A percentile compares a stretch with the other conserved stretches of the same genome.
Conservation (phyloP, 805 yeast genomes). For the Brettanomyces sp. region DNA sequence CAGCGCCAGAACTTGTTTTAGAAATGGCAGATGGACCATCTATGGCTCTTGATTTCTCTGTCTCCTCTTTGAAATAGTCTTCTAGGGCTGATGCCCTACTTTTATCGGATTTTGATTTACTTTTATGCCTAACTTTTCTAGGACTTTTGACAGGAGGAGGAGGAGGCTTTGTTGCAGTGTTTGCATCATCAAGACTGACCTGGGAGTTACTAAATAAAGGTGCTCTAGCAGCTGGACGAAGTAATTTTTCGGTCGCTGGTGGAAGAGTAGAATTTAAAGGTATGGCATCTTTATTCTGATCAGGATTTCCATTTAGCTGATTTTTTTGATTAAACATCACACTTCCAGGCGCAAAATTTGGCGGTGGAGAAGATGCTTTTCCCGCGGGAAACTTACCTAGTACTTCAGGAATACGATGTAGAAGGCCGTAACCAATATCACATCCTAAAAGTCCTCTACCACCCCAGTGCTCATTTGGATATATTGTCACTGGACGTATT, state of each 20-base stretch:
- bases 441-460: constrained; percentile 83
- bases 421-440: constrained; percentile 87
- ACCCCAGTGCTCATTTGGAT: constrained; percentile 68
- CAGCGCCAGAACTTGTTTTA: background rate
- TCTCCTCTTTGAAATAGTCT: constrained; percentile 33
- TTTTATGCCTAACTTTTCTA: constrained; percentile 4
- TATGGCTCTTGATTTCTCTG: constrained; percentile 29
- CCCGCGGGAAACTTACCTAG: constrained; percentile 10
- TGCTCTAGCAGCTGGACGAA: constrained; percentile 16
- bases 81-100: constrained; percentile 21
- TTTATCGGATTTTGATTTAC: constrained; percentile 3
- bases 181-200: background rate
- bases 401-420: constrained; percentile 66
- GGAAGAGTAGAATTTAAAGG: constrained; percentile 1
- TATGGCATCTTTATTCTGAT: no score
- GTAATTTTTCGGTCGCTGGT: constrained; percentile 8
- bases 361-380: background rate
- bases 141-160: constrained; percentile 6
- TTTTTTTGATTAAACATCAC: constrained; percentile 12
- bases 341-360: constrained; percentile 16
- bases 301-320: background rate
- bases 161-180: background rate
- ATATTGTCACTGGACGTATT: constrained; percentile 79
- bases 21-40: constrained; percentile 19
- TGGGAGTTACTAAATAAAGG: constrained; percentile 11